Base-by-base conservation (phyloP, 129 eudicot species). In the Tanacetum coccineum region DNA sequence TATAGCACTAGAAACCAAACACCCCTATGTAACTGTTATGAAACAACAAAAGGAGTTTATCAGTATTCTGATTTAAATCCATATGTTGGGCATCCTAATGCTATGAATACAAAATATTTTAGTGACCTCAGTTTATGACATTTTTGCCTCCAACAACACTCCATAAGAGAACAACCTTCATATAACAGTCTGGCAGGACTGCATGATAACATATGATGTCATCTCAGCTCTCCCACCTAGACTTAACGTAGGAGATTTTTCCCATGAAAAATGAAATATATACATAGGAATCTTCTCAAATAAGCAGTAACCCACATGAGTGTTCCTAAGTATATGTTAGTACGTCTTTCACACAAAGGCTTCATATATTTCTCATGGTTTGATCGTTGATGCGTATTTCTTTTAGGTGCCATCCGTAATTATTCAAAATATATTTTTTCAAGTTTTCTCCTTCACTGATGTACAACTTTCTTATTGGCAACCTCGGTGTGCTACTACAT, bases 271-370 rank as follows among this genome's bases (percentile, higher is more conserved):
- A 59, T 76, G 81, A 50, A 93, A 85, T 64, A 80, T 59, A 49
- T 89, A 85, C 89, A 93, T 55, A 51, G 99, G 83, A 47, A 93
- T 89, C 76, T 84, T 87, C 21, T 96, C 99, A 81, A 83, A 69
- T 62, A 87, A 81, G 78, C 92, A 85, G 72, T 70, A 75, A 56
- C 89, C 87, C 67, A 73, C 89, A 74, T 61, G 58, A 73, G n/a
- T n/a, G n/a, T n/a, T n/a, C n/a, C n/a, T 5, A 44, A 8, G 6
- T 44, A 8, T 8, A 44, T 44, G 48, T n/a, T n/a, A 42, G 4
- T 44, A 44, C 48, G 6, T 44, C 11, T 44, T 44, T 44, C 11
- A 44, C 48, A 0, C 11, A 5, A 44, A 44, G 11, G 48, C n/a
- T n/a, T n/a, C n/a, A n/a, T n/a, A n/a, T n/a, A n/a, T n/a, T n/a